These are phyloP conservation scores for Apiosordaria backusii DNA, from an alignment of 495 filamentous ascomycete genomes.

Conservation along the genomic window DNA sequence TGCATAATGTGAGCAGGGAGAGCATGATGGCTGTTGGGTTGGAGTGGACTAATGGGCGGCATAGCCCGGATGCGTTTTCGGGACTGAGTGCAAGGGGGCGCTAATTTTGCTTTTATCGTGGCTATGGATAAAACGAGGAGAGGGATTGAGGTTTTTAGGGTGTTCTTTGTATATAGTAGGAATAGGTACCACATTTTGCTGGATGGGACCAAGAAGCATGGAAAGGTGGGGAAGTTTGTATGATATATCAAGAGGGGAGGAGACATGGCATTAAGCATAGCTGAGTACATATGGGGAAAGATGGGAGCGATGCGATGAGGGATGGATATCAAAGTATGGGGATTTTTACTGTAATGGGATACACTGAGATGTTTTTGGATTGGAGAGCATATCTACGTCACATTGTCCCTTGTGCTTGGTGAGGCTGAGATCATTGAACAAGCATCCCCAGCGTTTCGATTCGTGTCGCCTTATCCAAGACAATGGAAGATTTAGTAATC, in stretches of 20 bases:
- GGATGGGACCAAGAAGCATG: neutral
- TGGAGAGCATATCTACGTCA: too few relatives aligned
- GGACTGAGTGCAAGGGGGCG: slow-evolving; percentile 67
- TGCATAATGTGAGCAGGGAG: slow-evolving; percentile 74
- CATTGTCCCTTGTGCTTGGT: too few relatives aligned
- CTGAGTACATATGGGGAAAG: neutral
- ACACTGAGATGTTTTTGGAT: too few relatives aligned
- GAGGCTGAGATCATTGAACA: too few relatives aligned
- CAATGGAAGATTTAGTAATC: too few relatives aligned
- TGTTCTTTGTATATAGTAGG: slow-evolving; percentile 9
- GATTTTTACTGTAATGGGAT: too few relatives aligned
- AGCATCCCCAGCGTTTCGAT: too few relatives aligned
- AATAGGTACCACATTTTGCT: neutral
- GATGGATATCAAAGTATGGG: neutral
- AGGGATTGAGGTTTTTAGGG: neutral
- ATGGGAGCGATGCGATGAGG: neutral
- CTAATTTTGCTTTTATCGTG: slow-evolving; percentile 11
- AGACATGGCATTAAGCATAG: neutral
- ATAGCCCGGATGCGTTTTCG: slow-evolving; percentile 97
- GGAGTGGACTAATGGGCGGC: slow-evolving; percentile 71
- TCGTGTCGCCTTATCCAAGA: too few relatives aligned
- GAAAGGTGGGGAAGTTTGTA: neutral
- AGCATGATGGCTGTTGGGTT: slow-evolving; percentile 73
- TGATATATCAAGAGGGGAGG: neutral
- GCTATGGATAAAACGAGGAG: neutral